Evolutionary conservation across 1,284 basidiomycete species (phyloP), one percentile per base, ranked within the genome.

Genomic region (Amylostereum chailletii): DNA sequence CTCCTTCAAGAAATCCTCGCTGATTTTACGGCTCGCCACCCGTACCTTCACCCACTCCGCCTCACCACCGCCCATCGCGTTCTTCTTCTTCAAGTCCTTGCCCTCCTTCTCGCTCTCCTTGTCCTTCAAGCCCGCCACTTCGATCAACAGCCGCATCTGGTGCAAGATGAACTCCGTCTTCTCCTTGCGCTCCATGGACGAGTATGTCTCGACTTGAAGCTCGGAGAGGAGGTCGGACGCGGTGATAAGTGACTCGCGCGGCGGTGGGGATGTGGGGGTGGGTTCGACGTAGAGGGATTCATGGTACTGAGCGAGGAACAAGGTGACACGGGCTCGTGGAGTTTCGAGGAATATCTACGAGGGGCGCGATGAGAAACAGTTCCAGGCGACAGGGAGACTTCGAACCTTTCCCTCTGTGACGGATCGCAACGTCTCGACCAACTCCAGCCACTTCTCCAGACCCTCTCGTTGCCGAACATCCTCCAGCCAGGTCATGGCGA

Each of bases 121-220:
- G 55, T 90, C 87, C 66, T 90, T 90, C 57, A 78, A 67, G 45
- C 78, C 74, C 30, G 88, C 87, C 30, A 90, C 77, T 33, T 77
- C 72, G 45, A 87, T 79, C 59, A 90, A 65, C 47, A 99, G 68
- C 47, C 96, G 79, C 94, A 99, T 99, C 67, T 99, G 96, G 68
- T 99, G 95, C 40, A 99, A 72, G 57, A 99, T 91, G 62, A 99
- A 98, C 63, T 98, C 93, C 7, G 92, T 96, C 76, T 99, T 99
- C 69, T 99, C 96, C 59, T 90, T 74, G 55, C 94, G 83, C 58
- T 97, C 92, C 95, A 99, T 98, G 9, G 90, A 93, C 29, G 94
- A 96, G 64, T 98, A 99, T 2, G 96, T 99, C 71, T 99, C 96
- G 42, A 99, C 94, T 69, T 97, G 94, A 1, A 99, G 81, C 49